phyloP scores from a whole-genome alignment of 306 rosid species.

The Bauhinia variegata region DNA sequence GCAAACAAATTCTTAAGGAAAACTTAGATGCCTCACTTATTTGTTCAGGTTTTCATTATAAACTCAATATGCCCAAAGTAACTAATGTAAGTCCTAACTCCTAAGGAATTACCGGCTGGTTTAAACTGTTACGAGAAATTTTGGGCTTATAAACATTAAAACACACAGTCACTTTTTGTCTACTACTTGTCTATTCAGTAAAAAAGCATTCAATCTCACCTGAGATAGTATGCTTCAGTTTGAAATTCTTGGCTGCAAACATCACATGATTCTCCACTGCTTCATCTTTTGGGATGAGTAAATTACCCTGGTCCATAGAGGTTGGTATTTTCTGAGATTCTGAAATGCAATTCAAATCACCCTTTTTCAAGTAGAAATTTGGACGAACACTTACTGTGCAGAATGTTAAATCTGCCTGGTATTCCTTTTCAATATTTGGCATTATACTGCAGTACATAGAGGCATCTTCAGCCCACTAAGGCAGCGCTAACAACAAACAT shows the following conservation, averaged over 20 bases:
- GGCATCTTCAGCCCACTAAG: background rate
- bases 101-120: slow-evolving; percentile 48
- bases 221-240: slow-evolving; percentile 48
- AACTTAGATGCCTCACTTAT: no score
- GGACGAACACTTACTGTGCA: background rate
- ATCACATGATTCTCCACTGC: slow-evolving; percentile 51
- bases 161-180: background rate
- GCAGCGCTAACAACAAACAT: background rate
- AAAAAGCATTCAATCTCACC: slow-evolving; percentile 33
- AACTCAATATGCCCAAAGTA: no score
- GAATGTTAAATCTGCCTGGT: background rate
- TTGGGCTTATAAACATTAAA: slow-evolving; percentile 29
- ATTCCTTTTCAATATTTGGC: background rate
- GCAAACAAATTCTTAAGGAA: background rate
- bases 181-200: background rate
- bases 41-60: no score
- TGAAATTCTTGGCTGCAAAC: slow-evolving; percentile 56
- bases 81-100: background rate
- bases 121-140: slow-evolving; percentile 51
- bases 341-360: slow-evolving; percentile 14
- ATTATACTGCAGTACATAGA: background rate
- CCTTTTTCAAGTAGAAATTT: background rate
- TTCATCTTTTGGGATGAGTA: slow-evolving; percentile 54
- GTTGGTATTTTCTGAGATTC: slow-evolving; percentile 27
- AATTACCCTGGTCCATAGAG: slow-evolving; percentile 53